Base-by-base conservation (phyloP, 2,329 filamentous ascomycete species). In the Daldinia sp. region DNA sequence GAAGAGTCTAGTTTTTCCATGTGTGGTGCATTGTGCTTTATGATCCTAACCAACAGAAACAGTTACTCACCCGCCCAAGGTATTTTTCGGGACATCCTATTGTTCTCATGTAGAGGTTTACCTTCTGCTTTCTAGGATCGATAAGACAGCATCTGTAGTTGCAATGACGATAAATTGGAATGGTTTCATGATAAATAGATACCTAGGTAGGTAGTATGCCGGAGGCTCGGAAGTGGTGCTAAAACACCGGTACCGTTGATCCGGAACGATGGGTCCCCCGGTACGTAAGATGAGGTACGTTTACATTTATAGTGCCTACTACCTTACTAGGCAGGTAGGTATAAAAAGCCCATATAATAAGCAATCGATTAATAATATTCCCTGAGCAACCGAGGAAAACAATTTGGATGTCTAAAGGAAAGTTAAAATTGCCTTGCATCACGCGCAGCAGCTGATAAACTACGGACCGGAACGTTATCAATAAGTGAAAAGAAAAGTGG, bases 161-260 rank as follows among this genome's bases (percentile, higher is more conserved):
- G n/a, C 13, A 32, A 9, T 25, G 49, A 43, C 13, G 27, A 9
- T 25, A 53, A 43, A 15, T 43, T 25, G 17, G 35, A 53, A 48
- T 43, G 10, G 17, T 34, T 23, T 49, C 21, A 58, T 30, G 57
- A 50, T 9, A 39, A 41, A 50, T 49, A n/a, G n/a, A n/a, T n/a
- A n/a, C n/a, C n/a, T n/a, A n/a, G n/a, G n/a, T n/a, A n/a, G n/a
- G n/a, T n/a, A n/a, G n/a, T n/a, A 49, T 41, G 21, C 51, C 52
- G 49, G 37, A 21, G 43, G 51, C 37, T 27, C 23, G 52, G 56
- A 27, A 58, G 47, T 49, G 50, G 35, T 57, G 50, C 57, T 45
- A 34, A 48, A 49, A 45, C 39, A 30, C 54, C 54, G 63, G 65
- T 59, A 63, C 65, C 65, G 48, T 23, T 57, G 27, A 48, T 25